Evolutionary conservation across 2,329 filamentous ascomycete species (phyloP).

Genomic region (Hypoxylon sp.): DNA sequence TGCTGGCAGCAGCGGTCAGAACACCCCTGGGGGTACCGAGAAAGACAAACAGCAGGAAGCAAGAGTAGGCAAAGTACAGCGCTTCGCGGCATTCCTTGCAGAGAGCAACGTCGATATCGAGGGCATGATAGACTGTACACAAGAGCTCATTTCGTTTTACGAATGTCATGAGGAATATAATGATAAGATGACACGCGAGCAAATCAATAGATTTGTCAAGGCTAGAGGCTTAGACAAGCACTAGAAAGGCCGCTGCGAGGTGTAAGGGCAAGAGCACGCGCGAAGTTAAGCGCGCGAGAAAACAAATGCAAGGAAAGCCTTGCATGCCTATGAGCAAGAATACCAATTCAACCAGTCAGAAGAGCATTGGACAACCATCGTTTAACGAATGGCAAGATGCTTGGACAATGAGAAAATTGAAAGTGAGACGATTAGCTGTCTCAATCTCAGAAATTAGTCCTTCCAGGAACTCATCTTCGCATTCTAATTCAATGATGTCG

Average conservation of each 20-base stretch:
- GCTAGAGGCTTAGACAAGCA: slow-evolving; percentile 68
- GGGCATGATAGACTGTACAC: slow-evolving; percentile 88
- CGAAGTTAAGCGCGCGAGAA: not conserved
- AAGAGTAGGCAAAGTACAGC: slow-evolving; percentile 75
- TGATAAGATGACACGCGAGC: slow-evolving; percentile 71
- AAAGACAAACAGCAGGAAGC: slow-evolving; percentile 68
- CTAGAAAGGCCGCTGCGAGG: slow-evolving; percentile 27
- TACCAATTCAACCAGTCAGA: not conserved
- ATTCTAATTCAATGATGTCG: not conserved
- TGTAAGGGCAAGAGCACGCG: not conserved
- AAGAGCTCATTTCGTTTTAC: slow-evolving; percentile 92
- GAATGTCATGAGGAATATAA: slow-evolving; percentile 76
- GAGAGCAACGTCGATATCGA: slow-evolving; percentile 89
- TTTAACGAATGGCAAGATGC: not conserved
- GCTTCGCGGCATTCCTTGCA: slow-evolving; percentile 82
- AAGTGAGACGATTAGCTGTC: not conserved
- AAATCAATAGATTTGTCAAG: slow-evolving; percentile 73
- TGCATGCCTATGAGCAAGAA: not conserved
- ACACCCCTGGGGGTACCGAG: slow-evolving; percentile 47
- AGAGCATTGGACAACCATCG: not conserved
- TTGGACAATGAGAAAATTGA: not conserved
- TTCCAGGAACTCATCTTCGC: not conserved
- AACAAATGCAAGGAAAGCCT: not conserved
- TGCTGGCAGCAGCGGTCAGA: slow-evolving; percentile 46
- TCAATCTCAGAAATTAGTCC: not conserved